These are phyloP conservation scores for Podaxis sp. DNA, from an alignment of 768 basidiomycete genomes.

Conservation along the genomic window DNA sequence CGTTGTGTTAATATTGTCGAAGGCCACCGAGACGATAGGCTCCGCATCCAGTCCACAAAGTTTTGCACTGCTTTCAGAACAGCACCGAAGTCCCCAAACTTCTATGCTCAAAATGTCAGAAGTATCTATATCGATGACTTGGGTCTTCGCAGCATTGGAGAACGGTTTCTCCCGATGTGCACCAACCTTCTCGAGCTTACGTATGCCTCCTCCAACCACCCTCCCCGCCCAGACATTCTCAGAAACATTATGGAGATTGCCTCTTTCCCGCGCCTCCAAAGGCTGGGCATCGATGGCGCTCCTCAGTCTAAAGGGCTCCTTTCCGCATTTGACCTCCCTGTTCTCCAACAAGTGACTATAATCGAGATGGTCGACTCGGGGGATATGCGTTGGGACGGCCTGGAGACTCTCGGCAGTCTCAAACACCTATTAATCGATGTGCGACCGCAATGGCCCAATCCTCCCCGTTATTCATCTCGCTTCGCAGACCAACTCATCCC, in stretches of 20 bases:
- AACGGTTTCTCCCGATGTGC: slow-evolving; percentile 1
- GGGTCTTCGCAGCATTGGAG: not conserved
- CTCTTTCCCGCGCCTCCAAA: not conserved
- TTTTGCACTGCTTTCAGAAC: not conserved
- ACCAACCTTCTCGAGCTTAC: not conserved
- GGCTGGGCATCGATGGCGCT: slow-evolving; percentile 1
- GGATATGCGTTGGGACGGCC: not conserved
- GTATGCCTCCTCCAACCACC: not conserved
- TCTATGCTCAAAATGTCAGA: not conserved
- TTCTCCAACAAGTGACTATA: not conserved
- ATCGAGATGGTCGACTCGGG: not conserved
- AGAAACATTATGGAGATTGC: not conserved
- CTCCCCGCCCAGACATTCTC: not conserved
- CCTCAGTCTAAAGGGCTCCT: not conserved
- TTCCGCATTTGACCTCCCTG: not conserved
- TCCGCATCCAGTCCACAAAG: not conserved
- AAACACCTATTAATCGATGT: not conserved
- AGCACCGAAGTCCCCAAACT: not conserved
- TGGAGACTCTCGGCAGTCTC: not conserved
- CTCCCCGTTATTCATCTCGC: not conserved
- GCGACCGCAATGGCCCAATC: not conserved
- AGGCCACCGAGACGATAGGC: not conserved
- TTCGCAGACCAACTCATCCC: not conserved
- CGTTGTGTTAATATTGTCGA: not conserved
- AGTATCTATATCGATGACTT: slow-evolving; percentile 2